Base-by-base conservation (phyloP, 176 grass and related monocot species). In the Rhynchospora pubera region DNA sequence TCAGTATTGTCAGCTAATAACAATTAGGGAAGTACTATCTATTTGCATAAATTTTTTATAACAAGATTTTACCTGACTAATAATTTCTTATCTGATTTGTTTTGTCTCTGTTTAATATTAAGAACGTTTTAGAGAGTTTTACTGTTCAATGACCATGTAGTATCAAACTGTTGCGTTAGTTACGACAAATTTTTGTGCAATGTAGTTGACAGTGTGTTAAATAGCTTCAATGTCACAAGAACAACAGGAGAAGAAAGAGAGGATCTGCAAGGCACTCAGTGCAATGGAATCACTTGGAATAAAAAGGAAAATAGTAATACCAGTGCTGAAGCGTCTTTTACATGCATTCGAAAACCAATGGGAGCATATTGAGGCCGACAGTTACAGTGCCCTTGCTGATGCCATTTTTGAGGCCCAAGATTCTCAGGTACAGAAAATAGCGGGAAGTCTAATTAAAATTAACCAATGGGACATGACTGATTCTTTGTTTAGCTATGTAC, bases 301-400 rank as follows among this genome's bases (percentile, higher is more conserved):
- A 26, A 3, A 16, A 3, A 80, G 12, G 23, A 1, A 86, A 71
- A 83, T 21, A 61, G 83, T 82, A 60, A 85, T 67, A 50, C 86
- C 23, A 16, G 90, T 78, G 28, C 53, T 97, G 61, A 78, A 83
- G 39, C 68, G 83, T 5, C 87, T 97, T 59, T 77, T 94, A 23
- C 12, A 45, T 32, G 57, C 80, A 70, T 97, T 71, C 50, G 87
- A 87, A 2, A 44, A 85, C 63, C 90, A 89, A 2, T 97, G 94
- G 94, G 94, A 89, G 32, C 57, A 88, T 85, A 94, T 97, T 73
- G 94, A 97, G 87, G 91, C 90, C 12, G 94, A 97, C 71, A 85
- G 79, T 59, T 97, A 87, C 45, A 68, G 12, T 0, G 67, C 56
- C 70, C 85, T 97, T 74, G 89, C 78, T 18, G 85, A 94, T 84